phyloP scores from a whole-genome alignment of 768 basidiomycete genomes.

The Xerocomellus dryophilus region DNA sequence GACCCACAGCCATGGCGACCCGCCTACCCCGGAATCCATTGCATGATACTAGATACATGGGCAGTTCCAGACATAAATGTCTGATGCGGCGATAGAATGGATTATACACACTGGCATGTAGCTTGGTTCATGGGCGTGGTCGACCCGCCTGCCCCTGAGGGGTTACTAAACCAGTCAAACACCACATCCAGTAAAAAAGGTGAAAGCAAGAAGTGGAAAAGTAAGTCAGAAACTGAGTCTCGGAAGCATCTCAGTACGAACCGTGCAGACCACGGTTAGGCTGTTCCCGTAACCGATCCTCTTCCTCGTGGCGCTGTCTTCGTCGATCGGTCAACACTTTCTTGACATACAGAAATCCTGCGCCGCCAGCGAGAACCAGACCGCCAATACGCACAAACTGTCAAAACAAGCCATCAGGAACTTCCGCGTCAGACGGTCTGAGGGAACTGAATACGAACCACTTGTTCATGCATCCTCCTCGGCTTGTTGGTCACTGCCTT shows the following conservation, averaged over 20 bases:
- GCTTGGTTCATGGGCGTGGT: slow-evolving; percentile 6
- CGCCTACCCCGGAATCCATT: background rate
- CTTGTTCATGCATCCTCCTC: slow-evolving; percentile 16
- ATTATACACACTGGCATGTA: background rate
- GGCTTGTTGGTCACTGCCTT: background rate
- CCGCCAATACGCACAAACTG: slow-evolving; percentile 28
- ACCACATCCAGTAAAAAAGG: background rate
- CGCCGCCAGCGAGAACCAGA: slow-evolving; percentile 29
- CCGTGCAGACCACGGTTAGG: background rate
- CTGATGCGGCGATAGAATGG: background rate
- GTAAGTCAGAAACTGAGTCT: slow-evolving; percentile 10
- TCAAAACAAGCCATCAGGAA: background rate
- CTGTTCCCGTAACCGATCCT: slow-evolving; percentile 15
- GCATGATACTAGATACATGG: background rate
- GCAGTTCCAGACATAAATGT: background rate
- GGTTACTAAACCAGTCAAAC: background rate
- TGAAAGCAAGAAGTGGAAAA: background rate
- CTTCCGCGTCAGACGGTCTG: background rate
- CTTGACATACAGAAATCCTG: slow-evolving; percentile 32
- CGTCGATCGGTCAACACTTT: slow-evolving; percentile 27
- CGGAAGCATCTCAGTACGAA: background rate
- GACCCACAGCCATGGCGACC: slow-evolving; percentile 1
- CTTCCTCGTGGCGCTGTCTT: slow-evolving; percentile 19
- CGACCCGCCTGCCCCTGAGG: slow-evolving; percentile 4
- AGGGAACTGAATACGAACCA: slow-evolving; percentile 12